Evolutionary conservation across 2,329 filamentous ascomycete genomes (phyloP), one percentile per base, ranked within the genome.

Genomic region (Uncinocarpus reesii): DNA sequence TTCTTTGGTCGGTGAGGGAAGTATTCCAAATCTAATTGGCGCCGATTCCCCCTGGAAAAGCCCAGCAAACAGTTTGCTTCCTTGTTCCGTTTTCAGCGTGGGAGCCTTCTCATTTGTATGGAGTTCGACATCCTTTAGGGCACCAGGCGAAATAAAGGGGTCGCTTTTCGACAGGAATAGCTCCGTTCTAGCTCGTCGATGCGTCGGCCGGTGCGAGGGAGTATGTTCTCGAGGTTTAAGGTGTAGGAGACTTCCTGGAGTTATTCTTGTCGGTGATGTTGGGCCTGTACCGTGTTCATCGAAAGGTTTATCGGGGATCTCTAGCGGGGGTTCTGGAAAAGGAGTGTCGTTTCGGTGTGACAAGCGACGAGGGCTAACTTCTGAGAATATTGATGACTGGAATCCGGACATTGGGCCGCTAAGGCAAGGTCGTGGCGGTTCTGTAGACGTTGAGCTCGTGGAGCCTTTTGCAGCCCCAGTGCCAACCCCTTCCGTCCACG

Each of bases 11-110:
- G 42, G 26, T 7, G 42, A 48, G 4, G 35, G 42, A 24, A 44
- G 24, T 28, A 50, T 42, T 21, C 42, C 42, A 32, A 52, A 41
- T 8, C 46, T 49, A 24, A 55, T 42, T 21, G 53, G 45, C 4
- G 45, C 26, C 7, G 48, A 55, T 36, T 53, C 51, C 11, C 53
- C 53, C 21, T 55, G 53, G 41, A 55, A 55, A 21, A 52, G 38
- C 8, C 48, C 48, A 35, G 47, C 41, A 18, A 53, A 51, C n/a
- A 53, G 10, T 20, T 37, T 34, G 23, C 35, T 50, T 31, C 47
- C 41, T 4, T 41, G 31, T 36, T 46, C 47, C 13, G 36, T 3
- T 26, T 41, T 53, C 40, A 42, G 42, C 29, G 23, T 50, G 15
- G 48, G 35, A 10, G 40, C 28, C 15, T 47, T 40, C 48, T 43